Base-by-base conservation (phyloP, 345 rosid genomes). In the Geranium brycei region DNA sequence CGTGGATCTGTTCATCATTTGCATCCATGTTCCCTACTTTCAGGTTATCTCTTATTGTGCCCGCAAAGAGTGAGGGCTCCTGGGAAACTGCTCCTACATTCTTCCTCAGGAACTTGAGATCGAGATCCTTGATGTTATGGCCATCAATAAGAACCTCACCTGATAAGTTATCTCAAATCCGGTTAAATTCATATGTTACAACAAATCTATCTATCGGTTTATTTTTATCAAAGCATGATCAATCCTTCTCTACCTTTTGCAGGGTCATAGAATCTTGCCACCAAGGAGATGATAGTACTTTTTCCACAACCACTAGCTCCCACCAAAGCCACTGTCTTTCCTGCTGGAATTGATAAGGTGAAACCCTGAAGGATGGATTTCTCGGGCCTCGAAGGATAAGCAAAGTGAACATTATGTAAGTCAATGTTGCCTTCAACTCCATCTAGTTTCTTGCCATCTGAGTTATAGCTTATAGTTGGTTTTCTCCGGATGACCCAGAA, bases 301-400 rank as follows among this genome's bases (percentile, higher is more conserved):
- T 86, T 86, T 62, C 91, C 88, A 16, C 85, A 86, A 0, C 91
- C 87, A 30, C 91, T 86, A 28, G 78, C 77, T 1, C 91, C 88
- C 11, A 86, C 88, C 58, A 83, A 67, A 5, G 87, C 87, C 30
- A 82, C 73, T 38, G 62, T 81, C 66, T 79, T 80, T 66, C 88
- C 87, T 16, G 87, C 80, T 19, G 87, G 84, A 68, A 86, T 80
- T 30, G 82, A 76, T 66, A 83, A 31, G 7, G 88, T 79, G 62
- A 86, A 77, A 32, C 86, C 87, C 56, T 65, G 72, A 5, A 86
- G 87, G 68, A 81, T 77, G 51, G 60, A 17, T 53, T 74, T 76
- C 17, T 83, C 85, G 5, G 59, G 77, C 57, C 87, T 67, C 5
- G 87, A 80, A n/a, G 88, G 91, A 51, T 86, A 86, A 3, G 85